Evolutionary conservation across 805 yeast species (phyloP).

Genomic region (Ogataea paradorogensis): DNA sequence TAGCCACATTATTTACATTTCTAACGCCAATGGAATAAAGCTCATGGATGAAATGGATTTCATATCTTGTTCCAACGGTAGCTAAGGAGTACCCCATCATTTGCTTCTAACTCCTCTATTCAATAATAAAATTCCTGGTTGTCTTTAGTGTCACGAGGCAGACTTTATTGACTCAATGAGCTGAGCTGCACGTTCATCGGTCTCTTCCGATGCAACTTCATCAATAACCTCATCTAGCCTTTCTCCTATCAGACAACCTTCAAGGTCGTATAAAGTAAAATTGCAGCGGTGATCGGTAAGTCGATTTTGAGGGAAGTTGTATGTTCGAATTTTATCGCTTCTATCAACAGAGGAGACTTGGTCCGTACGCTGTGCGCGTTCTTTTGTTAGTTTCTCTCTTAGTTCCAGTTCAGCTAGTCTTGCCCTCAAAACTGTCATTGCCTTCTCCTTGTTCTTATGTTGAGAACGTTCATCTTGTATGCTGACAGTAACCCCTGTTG

Average conservation of each 20-base stretch:
- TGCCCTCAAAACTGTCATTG: slow-evolving; percentile 77
- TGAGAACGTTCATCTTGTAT: slow-evolving; percentile 97
- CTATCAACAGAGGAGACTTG: slow-evolving; percentile 90
- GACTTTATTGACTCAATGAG: slow-evolving; percentile 29
- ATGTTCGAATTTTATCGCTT: slow-evolving; percentile 90
- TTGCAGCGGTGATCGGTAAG: slow-evolving; percentile 94
- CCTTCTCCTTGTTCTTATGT: slow-evolving; percentile 90
- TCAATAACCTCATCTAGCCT: slow-evolving; percentile 55
- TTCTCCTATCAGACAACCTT: slow-evolving; percentile 60
- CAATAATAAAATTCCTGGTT: not conserved
- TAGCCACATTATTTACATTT: not conserved
- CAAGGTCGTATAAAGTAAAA: slow-evolving; percentile 70
- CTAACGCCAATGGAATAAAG: too few relatives aligned
- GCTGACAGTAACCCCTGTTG: slow-evolving; percentile 82
- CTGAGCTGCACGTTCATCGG: slow-evolving; percentile 42
- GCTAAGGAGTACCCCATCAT: too few relatives aligned
- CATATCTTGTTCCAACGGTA: not conserved
- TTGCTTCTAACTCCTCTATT: too few relatives aligned
- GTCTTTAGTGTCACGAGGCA: too few relatives aligned
- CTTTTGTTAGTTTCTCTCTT: slow-evolving; percentile 59
- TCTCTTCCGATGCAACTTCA: slow-evolving; percentile 46
- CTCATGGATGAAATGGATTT: slow-evolving; percentile 1
- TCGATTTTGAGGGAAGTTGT: slow-evolving; percentile 88
- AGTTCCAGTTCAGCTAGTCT: slow-evolving; percentile 80
- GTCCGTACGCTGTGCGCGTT: slow-evolving; percentile 63